Conservation (phyloP, 345 rosid genomes). For the Salix viminalis region DNA sequence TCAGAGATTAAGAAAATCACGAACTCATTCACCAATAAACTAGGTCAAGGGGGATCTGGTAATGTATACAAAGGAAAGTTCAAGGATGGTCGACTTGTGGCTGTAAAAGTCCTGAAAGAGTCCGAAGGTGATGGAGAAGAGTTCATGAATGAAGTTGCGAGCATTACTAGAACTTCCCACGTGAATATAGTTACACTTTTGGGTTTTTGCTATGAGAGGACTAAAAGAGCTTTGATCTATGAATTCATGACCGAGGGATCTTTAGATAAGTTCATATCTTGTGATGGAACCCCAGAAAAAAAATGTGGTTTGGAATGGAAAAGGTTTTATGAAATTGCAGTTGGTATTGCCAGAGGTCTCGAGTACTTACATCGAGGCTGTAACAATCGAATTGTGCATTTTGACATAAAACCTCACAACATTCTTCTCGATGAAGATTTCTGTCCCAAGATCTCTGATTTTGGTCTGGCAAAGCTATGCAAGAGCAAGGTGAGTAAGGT, state of each 20-base stretch:
- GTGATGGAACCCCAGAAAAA: not conserved
- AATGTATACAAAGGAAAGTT: constrained; percentile 31
- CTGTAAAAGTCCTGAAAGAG: constrained; percentile 23
- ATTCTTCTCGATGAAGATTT: constrained; percentile 16
- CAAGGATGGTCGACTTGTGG: constrained; percentile 21
- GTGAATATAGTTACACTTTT: constrained; percentile 37
- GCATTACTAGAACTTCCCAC: constrained; percentile 46
- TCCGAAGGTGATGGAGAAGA: constrained; percentile 26
- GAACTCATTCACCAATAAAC: constrained; percentile 6
- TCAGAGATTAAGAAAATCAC: constrained; percentile 29
- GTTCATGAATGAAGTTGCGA: constrained; percentile 45
- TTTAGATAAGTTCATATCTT: constrained; percentile 21
- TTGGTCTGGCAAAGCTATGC: constrained; percentile 22
- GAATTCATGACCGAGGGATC: constrained; percentile 41
- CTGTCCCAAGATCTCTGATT: constrained; percentile 19
- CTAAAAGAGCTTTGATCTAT: constrained; percentile 33
- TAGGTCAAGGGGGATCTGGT: constrained; percentile 35
- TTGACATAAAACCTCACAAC: constrained; percentile 27
- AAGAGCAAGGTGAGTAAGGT: constrained; percentile 13
- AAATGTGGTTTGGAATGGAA: not conserved
- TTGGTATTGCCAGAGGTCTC: constrained; percentile 13
- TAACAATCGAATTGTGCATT: constrained; percentile 24
- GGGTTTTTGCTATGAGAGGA: constrained; percentile 39
- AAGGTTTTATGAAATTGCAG: constrained; percentile 1
- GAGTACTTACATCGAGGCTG: constrained; percentile 23